These are phyloP conservation scores for Mortierella claussenii DNA, from an alignment of 192 early-diverging fungal genomes.

Conservation along the genomic window DNA sequence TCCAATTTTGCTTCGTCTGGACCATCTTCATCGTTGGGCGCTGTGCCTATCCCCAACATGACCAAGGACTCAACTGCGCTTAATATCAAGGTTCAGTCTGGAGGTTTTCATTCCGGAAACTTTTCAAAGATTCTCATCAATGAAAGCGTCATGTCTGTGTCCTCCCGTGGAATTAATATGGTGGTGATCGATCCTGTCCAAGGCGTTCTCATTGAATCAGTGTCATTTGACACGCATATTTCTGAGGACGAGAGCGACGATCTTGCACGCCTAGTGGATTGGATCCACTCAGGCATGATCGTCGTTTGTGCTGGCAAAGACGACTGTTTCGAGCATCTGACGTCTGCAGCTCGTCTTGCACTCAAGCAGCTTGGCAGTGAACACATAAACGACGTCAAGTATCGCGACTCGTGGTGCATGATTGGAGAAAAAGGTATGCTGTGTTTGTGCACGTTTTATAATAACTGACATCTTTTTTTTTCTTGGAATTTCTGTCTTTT, in stretches of 20 bases:
- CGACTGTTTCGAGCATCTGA: slow-evolving; percentile 77
- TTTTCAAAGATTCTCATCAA: slow-evolving; percentile 76
- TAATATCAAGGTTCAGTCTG: slow-evolving; percentile 73
- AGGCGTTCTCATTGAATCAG: slow-evolving; percentile 72
- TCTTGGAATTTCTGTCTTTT: too few species aligned
- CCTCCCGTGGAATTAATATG: slow-evolving; percentile 81
- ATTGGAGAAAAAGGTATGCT: slow-evolving; percentile 79
- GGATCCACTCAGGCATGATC: slow-evolving; percentile 72
- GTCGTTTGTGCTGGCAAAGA: slow-evolving; percentile 73
- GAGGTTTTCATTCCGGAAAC: slow-evolving; percentile 78
- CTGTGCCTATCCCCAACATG: slow-evolving; percentile 47
- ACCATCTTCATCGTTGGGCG: slow-evolving; percentile 22
- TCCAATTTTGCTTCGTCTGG: slow-evolving; percentile 28
- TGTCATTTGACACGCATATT: slow-evolving; percentile 81
- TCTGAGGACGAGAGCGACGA: slow-evolving; percentile 69
- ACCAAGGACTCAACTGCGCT: slow-evolving; percentile 56
- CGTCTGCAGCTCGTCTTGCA: slow-evolving; percentile 63
- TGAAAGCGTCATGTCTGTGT: slow-evolving; percentile 58
- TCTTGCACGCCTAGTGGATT: slow-evolving; percentile 74
- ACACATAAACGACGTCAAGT: slow-evolving; percentile 63
- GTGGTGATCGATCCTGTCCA: slow-evolving; percentile 78
- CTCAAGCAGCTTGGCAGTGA: slow-evolving; percentile 72
- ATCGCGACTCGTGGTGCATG: slow-evolving; percentile 87
- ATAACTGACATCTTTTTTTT: too few species aligned
- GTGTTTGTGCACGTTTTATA: too few species aligned